phyloP scores from a whole-genome alignment of 2,329 filamentous ascomycete species.

The Geosmithia flava region DNA sequence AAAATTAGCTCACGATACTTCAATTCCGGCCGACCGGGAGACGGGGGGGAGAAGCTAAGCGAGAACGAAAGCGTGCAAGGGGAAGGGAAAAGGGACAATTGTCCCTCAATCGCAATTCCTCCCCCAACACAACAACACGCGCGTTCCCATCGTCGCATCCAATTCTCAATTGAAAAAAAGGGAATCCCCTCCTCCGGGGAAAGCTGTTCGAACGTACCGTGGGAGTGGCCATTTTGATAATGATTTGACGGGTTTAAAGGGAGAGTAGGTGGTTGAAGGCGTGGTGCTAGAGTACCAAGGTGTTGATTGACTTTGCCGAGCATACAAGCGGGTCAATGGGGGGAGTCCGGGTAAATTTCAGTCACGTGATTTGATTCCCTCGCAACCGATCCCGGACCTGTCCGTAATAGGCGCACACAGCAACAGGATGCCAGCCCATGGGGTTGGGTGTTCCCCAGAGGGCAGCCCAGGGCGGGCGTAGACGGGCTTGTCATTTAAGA shows the following conservation, averaged over 20 bases:
- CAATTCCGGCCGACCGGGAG: not conserved
- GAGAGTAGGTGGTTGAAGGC: slow-evolving; percentile 26
- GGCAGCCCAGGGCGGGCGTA: too few species aligned
- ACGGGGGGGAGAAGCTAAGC: not conserved
- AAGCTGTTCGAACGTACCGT: slow-evolving; percentile 43
- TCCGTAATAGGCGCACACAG: not conserved
- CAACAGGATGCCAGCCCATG: not conserved
- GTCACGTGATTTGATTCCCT: slow-evolving; percentile 17
- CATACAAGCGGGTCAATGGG: slow-evolving; percentile 9
- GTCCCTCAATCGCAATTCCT: not conserved
- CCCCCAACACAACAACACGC: too few species aligned
- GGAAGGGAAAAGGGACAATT: not conserved
- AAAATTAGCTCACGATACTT: slow-evolving; percentile 42
- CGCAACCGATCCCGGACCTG: not conserved
- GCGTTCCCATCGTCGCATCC: not conserved
- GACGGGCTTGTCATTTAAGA: too few species aligned
- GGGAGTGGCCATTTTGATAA: slow-evolving; percentile 49
- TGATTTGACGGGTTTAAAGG: slow-evolving; percentile 29
- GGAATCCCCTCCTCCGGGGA: not conserved
- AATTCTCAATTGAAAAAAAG: not conserved
- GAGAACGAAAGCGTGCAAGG: not conserved
- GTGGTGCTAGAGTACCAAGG: slow-evolving; percentile 25
- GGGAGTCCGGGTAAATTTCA: slow-evolving; percentile 6
- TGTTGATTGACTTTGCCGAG: slow-evolving; percentile 34
- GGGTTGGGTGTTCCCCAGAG: not conserved